Base-by-base conservation (phyloP, 2,329 filamentous ascomycete species). In the Knoxdaviesia proteae region DNA sequence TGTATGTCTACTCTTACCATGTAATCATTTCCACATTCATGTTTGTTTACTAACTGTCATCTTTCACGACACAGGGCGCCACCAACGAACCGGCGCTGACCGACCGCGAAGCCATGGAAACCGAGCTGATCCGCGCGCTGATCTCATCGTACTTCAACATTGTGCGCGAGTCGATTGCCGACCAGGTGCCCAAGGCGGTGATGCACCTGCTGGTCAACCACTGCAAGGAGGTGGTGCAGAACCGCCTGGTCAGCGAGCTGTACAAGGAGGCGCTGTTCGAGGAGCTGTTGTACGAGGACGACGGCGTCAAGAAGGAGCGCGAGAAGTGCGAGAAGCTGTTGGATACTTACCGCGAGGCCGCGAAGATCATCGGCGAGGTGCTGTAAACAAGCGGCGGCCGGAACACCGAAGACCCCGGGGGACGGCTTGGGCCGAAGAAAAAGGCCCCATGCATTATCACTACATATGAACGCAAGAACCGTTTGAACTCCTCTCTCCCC, bases 121-220 rank as follows among this genome's bases (percentile, higher is more conserved):
- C 90, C 7, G 90, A 98, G 61, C 76, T 98, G 36, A 98, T 98
- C 57, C 81, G 88, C 39, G 83, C 87, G 39, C 74, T 98, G 44
- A 98, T 98, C 58, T 93, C 84, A 33, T 94, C 87, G 1, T 98
- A 98, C 67, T 98, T 98, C 68, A 93, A 94, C 59, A 98, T 98
- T 54, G 90, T 98, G 39, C 83, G 90, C 48, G 90, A 98, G 62
- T 88, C 84, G n/a, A 94, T 94, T 53, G 88, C 88, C 38, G 90
- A 98, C 57, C 88, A 96, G 62, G 90, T 98, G 7, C 90, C 90
- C 50, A 98, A 98, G 64, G 90, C 90, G 5, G 81, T 98, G 51
- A 98, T 98, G 90, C 90, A 98, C 58, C 74, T 98, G 39, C 73
- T 98, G 34, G 90, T 98, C 56, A 98, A 98, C 61, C 84, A 94